A percentile compares a stretch with the other conserved stretches of the same genome.
These are phyloP conservation scores for Ceratocystis alfenasii DNA, from an alignment of 2,329 filamentous ascomycete genomes.

Conservation along the genomic window DNA sequence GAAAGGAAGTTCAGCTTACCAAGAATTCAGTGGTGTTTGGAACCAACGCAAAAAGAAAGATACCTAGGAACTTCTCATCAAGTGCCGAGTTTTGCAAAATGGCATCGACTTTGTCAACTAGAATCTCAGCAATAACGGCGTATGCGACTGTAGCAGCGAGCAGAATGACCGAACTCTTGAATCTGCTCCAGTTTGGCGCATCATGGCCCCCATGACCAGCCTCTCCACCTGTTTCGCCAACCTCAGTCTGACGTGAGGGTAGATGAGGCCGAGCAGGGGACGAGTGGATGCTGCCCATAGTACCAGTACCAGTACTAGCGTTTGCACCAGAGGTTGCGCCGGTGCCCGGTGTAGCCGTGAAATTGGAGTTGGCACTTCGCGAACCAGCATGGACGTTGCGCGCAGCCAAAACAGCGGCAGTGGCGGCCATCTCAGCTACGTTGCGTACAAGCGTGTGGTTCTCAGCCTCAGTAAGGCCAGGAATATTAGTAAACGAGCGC, in stretches of 20 bases:
- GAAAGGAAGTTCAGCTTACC: slow-evolving; percentile 39
- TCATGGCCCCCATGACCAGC: slow-evolving; percentile 68
- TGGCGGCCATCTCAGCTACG: slow-evolving; percentile 87
- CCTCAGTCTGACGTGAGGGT: slow-evolving; percentile 19
- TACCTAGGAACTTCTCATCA: slow-evolving; percentile 93
- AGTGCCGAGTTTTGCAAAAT: slow-evolving; percentile 82
- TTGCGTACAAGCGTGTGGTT: slow-evolving; percentile 72
- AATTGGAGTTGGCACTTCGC: not conserved
- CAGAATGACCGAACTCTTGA: slow-evolving; percentile 80
- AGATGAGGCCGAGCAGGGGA: slow-evolving; percentile 11
- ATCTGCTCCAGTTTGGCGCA: slow-evolving; percentile 94
- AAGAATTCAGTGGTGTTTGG: slow-evolving; percentile 97
- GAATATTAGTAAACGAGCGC: slow-evolving; percentile 41
- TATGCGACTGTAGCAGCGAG: slow-evolving; percentile 83
- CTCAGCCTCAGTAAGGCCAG: slow-evolving; percentile 68
- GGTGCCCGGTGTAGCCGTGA: not conserved
- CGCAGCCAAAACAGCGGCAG: slow-evolving; percentile 75
- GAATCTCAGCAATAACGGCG: slow-evolving; percentile 91
- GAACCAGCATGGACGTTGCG: slow-evolving; percentile 46
- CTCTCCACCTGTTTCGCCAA: slow-evolving; percentile 28
- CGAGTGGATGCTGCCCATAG: not conserved
- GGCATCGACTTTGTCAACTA: slow-evolving; percentile 95
- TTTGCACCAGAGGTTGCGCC: not conserved
- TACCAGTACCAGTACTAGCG: not conserved
- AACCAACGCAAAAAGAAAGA: slow-evolving; percentile 90